A percentile compares a stretch with the other conserved stretches of the same genome.
Evolutionary conservation across 106 monocot species (phyloP).

Genomic region (Dactylorhiza incarnata): DNA sequence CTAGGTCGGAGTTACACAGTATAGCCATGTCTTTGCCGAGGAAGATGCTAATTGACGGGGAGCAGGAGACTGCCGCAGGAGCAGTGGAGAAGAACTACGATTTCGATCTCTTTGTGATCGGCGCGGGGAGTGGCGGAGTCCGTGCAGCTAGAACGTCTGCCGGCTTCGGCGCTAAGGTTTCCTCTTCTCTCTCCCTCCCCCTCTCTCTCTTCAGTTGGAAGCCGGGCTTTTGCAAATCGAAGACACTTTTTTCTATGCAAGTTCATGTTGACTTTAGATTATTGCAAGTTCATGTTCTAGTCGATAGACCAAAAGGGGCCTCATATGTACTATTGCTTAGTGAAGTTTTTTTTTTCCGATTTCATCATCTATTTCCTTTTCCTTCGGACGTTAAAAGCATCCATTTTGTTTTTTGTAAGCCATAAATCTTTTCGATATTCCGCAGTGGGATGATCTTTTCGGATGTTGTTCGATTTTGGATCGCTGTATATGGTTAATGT

Average conservation of each 20-base stretch:
- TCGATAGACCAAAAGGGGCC: too few species aligned
- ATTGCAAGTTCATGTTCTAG: too few species aligned
- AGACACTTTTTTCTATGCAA: too few species aligned
- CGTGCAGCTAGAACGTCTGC: slow-evolving; percentile 83
- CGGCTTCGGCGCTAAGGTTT: slow-evolving; percentile 81
- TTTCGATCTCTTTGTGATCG: slow-evolving; percentile 90
- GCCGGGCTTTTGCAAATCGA: too few species aligned
- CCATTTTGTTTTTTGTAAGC: neutral
- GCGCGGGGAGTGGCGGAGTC: slow-evolving; percentile 95
- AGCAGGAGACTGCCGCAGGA: slow-evolving; percentile 1
- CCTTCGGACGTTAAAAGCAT: neutral
- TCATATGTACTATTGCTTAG: too few species aligned
- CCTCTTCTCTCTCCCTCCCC: neutral
- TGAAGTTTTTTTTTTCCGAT: too few species aligned
- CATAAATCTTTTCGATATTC: neutral
- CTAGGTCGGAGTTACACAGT: too few species aligned
- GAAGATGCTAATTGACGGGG: slow-evolving; percentile 83
- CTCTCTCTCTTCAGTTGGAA: neutral
- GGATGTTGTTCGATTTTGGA: neutral
- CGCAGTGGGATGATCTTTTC: neutral
- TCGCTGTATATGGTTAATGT: neutral
- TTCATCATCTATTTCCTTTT: too few species aligned
- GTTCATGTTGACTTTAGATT: too few species aligned
- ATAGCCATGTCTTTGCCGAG: slow-evolving; percentile 44
- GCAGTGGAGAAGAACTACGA: slow-evolving; percentile 43